Evolutionary conservation across 2,329 filamentous ascomycete species (phyloP), one percentile per base, ranked within the genome.

Genomic region (Colletotrichum destructivum): DNA sequence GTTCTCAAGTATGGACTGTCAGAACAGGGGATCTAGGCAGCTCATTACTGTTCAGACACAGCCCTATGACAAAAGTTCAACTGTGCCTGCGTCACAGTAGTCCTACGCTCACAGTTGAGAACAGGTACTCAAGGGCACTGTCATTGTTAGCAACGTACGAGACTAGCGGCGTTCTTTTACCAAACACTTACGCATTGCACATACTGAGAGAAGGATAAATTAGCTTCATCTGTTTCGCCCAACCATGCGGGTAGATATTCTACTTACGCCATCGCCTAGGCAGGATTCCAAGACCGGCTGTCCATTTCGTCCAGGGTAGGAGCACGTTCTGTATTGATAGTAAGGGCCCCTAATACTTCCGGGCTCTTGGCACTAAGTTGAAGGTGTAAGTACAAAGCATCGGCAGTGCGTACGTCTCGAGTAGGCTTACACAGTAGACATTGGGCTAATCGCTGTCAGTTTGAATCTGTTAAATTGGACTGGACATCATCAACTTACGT

Each of bases 311-410:
- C 0, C 55, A 57, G 55, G 35, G 8, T 57, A 57, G 11, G 55
- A 42, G 21, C 35, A 57, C 11, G 38, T 42, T 42, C n/a, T 21
- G 4, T 16, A 57, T 9, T 12, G 35, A 16, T 23, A 44, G 40
- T 21, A 26, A 26, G 26, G 26, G 26, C 26, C 26, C 3, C 26
- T 26, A 4, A 26, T 26, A 26, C 26, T 26, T 26, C 26, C 40
- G n/a, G 38, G n/a, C 35, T 57, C 52, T 44, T 42, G 35, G 38
- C 38, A 57, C 35, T 57, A 21, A 12, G 35, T 57, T 38, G 55
- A 15, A 18, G 21, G 15, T n/a, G 35, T 57, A 6, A 57, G 12
- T 38, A 42, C n/a, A 42, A 7, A 38, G 55, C 35, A 42, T 11
- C 2, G n/a, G n/a, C 31, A 21, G 21, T 18, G 18, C 18, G 31